Evolutionary conservation across 2,329 filamentous ascomycete species (phyloP), one percentile per base, ranked within the genome.

Genomic region (Beauveria bassiana): DNA sequence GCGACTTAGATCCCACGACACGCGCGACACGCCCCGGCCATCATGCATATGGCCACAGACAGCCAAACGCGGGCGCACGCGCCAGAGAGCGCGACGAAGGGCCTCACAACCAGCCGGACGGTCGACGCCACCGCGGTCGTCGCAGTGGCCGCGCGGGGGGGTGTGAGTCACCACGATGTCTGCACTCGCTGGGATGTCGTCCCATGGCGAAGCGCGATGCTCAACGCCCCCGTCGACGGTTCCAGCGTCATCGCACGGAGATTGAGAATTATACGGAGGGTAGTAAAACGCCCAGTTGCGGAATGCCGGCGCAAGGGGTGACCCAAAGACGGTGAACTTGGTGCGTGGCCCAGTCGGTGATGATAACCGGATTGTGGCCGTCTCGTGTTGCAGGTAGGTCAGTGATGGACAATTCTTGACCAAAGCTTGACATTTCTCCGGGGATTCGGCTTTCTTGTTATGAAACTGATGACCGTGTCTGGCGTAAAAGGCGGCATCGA

Each of bases 11-110:
- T 81, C 77, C 89, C 89, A 92, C 24, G 71, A 72, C 38, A 92
- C 78, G 28, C 83, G 75, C 68, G 87, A 79, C 10, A 79, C 84
- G 14, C 88, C 89, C 65, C 89, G 77, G 4, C 80, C 86, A 64
- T 85, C 82, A 70, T 92, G 88, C 34, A 90, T 82, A 71, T 92
- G 89, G 1, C 89, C 89, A 68, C 86, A 91, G 20, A 92, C 77
- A 22, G 84, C 83, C 54, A 92, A 74, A 59, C 78, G 76, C 5
- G 89, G 89, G 45, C 86, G 78, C 3, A 88, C 80, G 6, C 81
- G 75, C 78, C 81, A 83, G 26, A 91, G 73, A 0, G 80, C 78
- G 57, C 77, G 74, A 9, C 80, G 73, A 16, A 92, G 77, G 16
- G 76, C 78, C 65, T 84, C 79, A 68, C 88, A 92, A 2, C 89